Conservation (phyloP, 2,329 filamentous ascomycete genomes). For the Penicillium fuscoglaucum region DNA sequence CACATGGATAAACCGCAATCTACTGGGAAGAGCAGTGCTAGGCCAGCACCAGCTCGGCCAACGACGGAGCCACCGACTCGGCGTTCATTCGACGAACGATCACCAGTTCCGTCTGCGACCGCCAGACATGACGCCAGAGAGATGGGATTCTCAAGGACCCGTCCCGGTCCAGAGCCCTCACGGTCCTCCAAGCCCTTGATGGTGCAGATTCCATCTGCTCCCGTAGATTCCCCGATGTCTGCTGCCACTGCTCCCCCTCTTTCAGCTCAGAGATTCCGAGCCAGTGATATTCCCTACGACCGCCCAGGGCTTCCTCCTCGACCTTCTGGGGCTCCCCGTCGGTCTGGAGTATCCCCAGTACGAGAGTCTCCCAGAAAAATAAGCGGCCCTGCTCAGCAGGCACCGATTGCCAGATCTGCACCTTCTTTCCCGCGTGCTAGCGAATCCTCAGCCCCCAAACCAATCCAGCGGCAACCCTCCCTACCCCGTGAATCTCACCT, state of each 20-base stretch:
- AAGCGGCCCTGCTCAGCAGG: conserved; percentile 15
- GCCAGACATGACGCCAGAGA: conserved; percentile 32
- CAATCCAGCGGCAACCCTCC: conserved; percentile 31
- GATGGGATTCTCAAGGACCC: conserved; percentile 31
- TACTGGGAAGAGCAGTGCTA: conserved; percentile 15
- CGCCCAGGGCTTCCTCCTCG: conserved; percentile 54
- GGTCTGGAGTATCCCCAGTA: conserved; percentile 27
- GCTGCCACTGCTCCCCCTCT: conserved; percentile 33
- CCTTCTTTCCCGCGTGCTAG: conserved; percentile 13
- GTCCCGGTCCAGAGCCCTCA: conserved; percentile 29
- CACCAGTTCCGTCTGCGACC: conserved; percentile 18
- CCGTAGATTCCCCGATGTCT: conserved; percentile 22
- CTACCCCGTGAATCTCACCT: conserved; percentile 29
- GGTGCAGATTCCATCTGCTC: conserved; percentile 34
- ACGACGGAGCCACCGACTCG: conserved; percentile 30
- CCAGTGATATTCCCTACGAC: conserved; percentile 39
- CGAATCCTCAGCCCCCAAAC: conserved; percentile 24
- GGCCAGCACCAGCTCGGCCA: conserved; percentile 24
- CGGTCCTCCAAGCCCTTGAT: conserved; percentile 34
- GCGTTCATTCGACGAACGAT: conserved; percentile 33
- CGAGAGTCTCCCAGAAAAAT: conserved; percentile 17
- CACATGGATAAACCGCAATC: conserved; percentile 40
- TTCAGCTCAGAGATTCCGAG: conserved; percentile 43
- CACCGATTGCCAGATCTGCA: conserved; percentile 16
- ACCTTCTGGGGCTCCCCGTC: conserved; percentile 25